Evolutionary conservation across 192 early-diverging fungal genomes (phyloP).

Genomic region (Coemansia sp.): DNA sequence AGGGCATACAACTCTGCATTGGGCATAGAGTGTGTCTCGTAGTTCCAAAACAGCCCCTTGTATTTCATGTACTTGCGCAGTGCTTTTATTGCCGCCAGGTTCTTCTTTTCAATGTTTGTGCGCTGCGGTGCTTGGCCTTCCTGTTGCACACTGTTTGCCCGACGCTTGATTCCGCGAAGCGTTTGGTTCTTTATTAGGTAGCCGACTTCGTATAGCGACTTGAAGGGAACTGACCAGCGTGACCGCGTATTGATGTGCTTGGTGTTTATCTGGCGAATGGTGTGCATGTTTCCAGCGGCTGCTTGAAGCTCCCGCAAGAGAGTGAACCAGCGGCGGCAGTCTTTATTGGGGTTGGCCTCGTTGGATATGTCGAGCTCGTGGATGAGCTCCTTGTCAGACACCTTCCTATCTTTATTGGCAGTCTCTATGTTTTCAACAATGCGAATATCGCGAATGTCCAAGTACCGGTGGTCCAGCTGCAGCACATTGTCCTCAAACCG

Average conservation of each 20-base stretch:
- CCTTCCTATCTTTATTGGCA: background rate
- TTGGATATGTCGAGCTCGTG: constrained; percentile 21
- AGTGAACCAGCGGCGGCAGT: constrained; percentile 19
- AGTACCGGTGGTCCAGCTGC: constrained; percentile 35
- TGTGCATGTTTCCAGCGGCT: constrained; percentile 34
- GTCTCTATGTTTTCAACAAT: constrained; percentile 23
- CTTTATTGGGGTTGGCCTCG: constrained; percentile 33
- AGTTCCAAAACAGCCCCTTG: constrained; percentile 21
- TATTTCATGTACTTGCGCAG: constrained; percentile 30
- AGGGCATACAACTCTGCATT: background rate
- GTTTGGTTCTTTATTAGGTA: constrained; percentile 46
- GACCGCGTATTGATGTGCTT: constrained; percentile 50
- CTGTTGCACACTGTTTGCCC: background rate
- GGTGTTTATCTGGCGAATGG: constrained; percentile 43
- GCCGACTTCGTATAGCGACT: constrained; percentile 44
- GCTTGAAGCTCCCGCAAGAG: constrained; percentile 26
- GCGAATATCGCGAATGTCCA: constrained; percentile 34
- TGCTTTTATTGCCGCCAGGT: constrained; percentile 35
- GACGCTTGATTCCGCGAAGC: constrained; percentile 14
- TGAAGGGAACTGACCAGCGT: constrained; percentile 48
- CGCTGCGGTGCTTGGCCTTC: constrained; percentile 5
- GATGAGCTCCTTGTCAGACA: constrained; percentile 21
- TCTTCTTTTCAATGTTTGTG: constrained; percentile 47
- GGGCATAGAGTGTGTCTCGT: constrained; percentile 7
- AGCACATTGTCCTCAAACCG: constrained; percentile 16